These are phyloP conservation scores for Panaeolus papilionaceus DNA, from an alignment of 768 basidiomycete genomes.

Conservation along the genomic window DNA sequence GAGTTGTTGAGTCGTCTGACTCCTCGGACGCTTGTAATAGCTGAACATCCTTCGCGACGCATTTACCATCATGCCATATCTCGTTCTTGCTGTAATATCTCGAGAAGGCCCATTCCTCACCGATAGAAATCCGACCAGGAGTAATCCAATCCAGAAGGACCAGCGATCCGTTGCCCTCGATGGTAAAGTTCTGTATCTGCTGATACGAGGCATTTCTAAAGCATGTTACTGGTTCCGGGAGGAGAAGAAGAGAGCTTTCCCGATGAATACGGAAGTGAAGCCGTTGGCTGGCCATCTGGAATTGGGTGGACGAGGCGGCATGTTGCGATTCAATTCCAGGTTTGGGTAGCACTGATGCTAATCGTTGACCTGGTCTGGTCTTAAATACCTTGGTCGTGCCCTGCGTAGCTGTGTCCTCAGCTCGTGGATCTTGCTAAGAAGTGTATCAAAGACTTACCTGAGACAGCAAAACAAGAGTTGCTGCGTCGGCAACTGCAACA, in stretches of 20 bases:
- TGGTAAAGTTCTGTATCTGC: constrained; percentile 81
- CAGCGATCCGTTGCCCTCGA: constrained; percentile 64
- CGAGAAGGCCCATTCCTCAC: constrained; percentile 91
- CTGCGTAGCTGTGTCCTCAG: constrained; percentile 41
- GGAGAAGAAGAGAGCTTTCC: constrained; percentile 69
- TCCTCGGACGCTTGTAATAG: constrained; percentile 47
- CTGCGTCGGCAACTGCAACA: constrained; percentile 62
- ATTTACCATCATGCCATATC: constrained; percentile 66
- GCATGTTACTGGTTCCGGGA: constrained; percentile 94
- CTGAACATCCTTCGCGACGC: constrained; percentile 79
- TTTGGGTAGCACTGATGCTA: constrained; percentile 45
- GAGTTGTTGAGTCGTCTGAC: constrained; percentile 46
- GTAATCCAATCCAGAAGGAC: constrained; percentile 92
- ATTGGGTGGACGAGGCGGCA: neutral
- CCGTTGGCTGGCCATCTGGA: constrained; percentile 46
- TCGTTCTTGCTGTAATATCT: constrained; percentile 89
- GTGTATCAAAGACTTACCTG: constrained; percentile 60
- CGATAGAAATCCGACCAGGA: constrained; percentile 80
- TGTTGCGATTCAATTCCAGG: constrained; percentile 1
- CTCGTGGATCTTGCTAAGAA: neutral
- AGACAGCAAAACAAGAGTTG: constrained; percentile 76
- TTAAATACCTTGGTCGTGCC: constrained; percentile 97
- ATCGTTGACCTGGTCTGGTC: constrained; percentile 64
- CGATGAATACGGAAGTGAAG: constrained; percentile 62
- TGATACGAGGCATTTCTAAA: constrained; percentile 84